These are phyloP conservation scores for Mycena albidolilacea DNA, from an alignment of 768 basidiomycete genomes.

Conservation along the genomic window DNA sequence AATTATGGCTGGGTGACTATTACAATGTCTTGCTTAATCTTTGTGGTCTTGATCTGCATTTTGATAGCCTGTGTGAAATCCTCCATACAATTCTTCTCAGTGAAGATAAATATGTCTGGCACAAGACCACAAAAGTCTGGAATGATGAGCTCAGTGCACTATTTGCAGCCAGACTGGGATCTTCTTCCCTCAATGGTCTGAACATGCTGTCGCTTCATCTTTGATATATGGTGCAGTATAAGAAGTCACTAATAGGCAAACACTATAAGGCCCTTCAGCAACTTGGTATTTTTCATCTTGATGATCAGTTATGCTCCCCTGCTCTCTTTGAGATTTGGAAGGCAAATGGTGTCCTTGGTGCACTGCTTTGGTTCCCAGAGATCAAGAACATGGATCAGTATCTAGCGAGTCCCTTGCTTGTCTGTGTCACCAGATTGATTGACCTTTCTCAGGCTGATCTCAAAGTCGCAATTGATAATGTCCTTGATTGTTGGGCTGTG, in stretches of 20 bases:
- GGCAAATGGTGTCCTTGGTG: constrained; percentile 22
- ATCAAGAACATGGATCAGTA: constrained; percentile 47
- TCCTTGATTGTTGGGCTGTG: no score
- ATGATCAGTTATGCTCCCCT: constrained; percentile 34
- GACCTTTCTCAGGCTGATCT: constrained; percentile 26
- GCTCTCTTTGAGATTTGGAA: constrained; percentile 32
- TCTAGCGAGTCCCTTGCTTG: constrained; percentile 33
- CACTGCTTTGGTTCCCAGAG: constrained; percentile 49
- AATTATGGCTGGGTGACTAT: constrained; percentile 8
- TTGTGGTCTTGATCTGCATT: constrained; percentile 11
- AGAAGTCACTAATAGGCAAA: constrained; percentile 52
- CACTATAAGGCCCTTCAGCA: constrained; percentile 53
- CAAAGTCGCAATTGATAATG: constrained; percentile 36
- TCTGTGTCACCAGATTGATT: not conserved
- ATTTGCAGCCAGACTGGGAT: constrained; percentile 47
- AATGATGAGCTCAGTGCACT: constrained; percentile 40
- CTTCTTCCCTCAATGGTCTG: constrained; percentile 45
- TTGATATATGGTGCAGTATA: constrained; percentile 51
- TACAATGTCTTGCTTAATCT: constrained; percentile 9
- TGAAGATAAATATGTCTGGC: constrained; percentile 51
- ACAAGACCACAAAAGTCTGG: constrained; percentile 44
- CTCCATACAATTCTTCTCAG: constrained; percentile 46
- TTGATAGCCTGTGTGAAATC: constrained; percentile 11
- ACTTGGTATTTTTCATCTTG: constrained; percentile 47
- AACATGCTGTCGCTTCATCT: constrained; percentile 44